Base-by-base conservation (phyloP, 345 rosid genomes). In the Xanthoceras sorbifolium region DNA sequence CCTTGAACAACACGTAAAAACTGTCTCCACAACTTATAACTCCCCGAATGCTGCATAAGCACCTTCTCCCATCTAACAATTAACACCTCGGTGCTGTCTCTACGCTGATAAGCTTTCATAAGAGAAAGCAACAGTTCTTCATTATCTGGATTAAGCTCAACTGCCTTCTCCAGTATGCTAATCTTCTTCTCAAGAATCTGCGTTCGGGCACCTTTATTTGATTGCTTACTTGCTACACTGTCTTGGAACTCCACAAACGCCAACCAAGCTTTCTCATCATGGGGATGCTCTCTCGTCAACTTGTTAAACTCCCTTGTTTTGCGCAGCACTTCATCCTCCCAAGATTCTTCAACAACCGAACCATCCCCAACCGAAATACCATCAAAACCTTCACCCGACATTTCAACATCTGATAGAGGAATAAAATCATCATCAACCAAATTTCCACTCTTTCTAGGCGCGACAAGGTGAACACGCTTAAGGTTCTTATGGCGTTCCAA, bases 181-280 rank as follows among this genome's bases (percentile, higher is more conserved):
- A 96, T 89, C 89, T 96, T 93, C 90, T 96, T 96, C 87, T 93
- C 98, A 70, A 96, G 86, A 23, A 87, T 92, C 85, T 92, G 98
- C 79, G 86, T 68, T 46, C 97, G 95, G 80, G 89, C 98, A 84
- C 93, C 98, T 85, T 89, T 96, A 78, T 90, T 92, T 8, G 85
- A 80, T 67, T 91, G 93, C 93, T 77, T 86, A 81, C 87, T 90
- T 1, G 94, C 90, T 84, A 92, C 93, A 79, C 78, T 81, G 60
- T 93, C 99, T 81, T 96, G 99, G 79, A 92, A 93, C 62, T 85
- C 87, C 0, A 97, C 92, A 85, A 93, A 96, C 38, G 86, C 97
- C n/a, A 96, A 77, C 98, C 99, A 96, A 5, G 78, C 85, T 63
- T 90, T 93, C 60, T 85, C 94, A 75, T 96, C 92, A 79, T 85